Base-by-base conservation (phyloP, 345 rosid genomes). In the Bruguiera parviflora region DNA sequence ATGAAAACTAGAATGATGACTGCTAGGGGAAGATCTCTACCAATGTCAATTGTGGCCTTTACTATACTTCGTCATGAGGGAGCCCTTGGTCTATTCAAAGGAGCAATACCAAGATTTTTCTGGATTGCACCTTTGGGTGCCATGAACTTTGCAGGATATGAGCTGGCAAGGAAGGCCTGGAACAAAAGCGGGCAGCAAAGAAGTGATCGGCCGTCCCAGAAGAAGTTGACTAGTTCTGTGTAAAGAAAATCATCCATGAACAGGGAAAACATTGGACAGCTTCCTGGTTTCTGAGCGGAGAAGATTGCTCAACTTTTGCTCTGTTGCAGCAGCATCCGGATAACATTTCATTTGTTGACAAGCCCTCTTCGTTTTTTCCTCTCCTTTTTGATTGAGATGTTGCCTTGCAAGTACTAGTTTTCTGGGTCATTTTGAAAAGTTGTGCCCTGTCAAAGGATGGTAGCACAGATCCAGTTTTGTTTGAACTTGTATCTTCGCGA, bases 1-100 rank as follows among this genome's bases (percentile, higher is more conserved):
- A 86, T 95, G 92, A 95, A 95, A 83, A 95, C 99, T 51, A 84
- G 97, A 75, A 92, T 88, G 97, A 95, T 95, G 99, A 95, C 99
- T 24, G 97, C 96, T 32, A 92, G 71, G 52, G 97, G 97, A 70
- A 81, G 75, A 77, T 65, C 96, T 2, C 47, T 92, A 59, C 84
- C 99, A 15, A 95, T 92, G 99, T 78, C 92, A 3, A 61, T 90
- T 80, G 89, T 90, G 21, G 89, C 81, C 6, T 24, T 85, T 65
- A 86, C 97, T 47, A 86, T 95, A 65, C 83, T 92, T 71, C 92
- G 85, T n/a, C 84, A 83, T 1, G 96, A 95, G 79, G 99, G 99
- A 7, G 92, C 99, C 13, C 91, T 95, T 18, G 99, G 96, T 61
- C 75, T 95, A 56, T 95, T 95, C 63, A 95, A 95, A 76, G 99